A percentile compares a stretch with the other conserved stretches of the same genome.
Evolutionary conservation across 1,284 basidiomycete species (phyloP).

Genomic region (Puccinia hordei): DNA sequence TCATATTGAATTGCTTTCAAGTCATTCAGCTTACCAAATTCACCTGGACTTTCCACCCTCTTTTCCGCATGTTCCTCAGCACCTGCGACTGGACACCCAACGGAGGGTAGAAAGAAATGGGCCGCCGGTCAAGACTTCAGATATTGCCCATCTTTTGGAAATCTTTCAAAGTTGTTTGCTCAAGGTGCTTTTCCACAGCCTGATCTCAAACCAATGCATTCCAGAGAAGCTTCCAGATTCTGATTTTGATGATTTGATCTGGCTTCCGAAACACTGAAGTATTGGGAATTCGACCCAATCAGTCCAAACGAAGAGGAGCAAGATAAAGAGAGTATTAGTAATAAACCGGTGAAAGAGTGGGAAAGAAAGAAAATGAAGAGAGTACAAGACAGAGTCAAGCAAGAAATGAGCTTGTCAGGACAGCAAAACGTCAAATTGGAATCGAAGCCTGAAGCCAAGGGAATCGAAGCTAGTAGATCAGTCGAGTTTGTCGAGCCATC

Average conservation of each 20-base stretch:
- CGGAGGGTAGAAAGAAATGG: conserved; percentile 63
- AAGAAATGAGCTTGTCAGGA: conserved; percentile 5
- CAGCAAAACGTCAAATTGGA: background rate
- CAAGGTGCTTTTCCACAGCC: conserved; percentile 5
- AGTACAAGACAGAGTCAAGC: background rate
- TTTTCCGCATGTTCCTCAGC: conserved; percentile 58
- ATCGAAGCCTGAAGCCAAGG: background rate
- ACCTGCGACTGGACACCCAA: conserved; percentile 72
- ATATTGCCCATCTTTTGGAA: conserved; percentile 78
- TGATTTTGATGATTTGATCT: background rate
- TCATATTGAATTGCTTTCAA: background rate
- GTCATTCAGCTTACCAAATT: no score
- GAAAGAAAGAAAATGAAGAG: conserved; percentile 8
- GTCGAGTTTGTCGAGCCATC: conserved; percentile 11
- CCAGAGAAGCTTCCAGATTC: background rate
- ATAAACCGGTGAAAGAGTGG: conserved; percentile 41
- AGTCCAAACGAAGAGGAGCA: conserved; percentile 16
- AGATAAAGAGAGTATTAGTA: conserved; percentile 8
- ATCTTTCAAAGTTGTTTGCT: conserved; percentile 64
- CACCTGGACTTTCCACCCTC: background rate
- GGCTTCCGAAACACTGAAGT: background rate
- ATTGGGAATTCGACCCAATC: conserved; percentile 42
- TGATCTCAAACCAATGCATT: background rate
- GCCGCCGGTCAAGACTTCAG: conserved; percentile 68
- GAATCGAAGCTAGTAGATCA: conserved; percentile 29